Percentiles rank a stretch among this genome's conserved stretches.
Conservation (phyloP, 225 moss, liverwort and hornwort genomes). For the Pleurozium schreberi region DNA sequence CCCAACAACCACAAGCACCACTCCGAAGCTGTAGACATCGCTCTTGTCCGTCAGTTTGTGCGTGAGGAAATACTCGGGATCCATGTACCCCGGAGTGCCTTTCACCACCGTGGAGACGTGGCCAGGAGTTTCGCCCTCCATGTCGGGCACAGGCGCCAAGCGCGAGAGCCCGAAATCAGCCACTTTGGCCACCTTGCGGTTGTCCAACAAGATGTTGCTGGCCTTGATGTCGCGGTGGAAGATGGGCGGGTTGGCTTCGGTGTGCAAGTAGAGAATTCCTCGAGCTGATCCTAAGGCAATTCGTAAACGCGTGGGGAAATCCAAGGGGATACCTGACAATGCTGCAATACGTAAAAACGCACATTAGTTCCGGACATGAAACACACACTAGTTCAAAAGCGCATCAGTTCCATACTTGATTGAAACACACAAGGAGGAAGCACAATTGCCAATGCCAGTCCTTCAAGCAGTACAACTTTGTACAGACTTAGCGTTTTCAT, state of each 20-base stretch:
- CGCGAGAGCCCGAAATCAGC: constrained; percentile 69
- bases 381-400: neutral
- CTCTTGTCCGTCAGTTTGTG: constrained; percentile 82
- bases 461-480: neutral
- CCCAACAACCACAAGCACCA: constrained; percentile 19
- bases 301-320: constrained; percentile 57
- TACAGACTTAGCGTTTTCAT: no score
- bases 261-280: constrained; percentile 56
- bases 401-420: neutral
- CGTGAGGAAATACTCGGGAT: constrained; percentile 89
- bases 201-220: constrained; percentile 60
- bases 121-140: constrained; percentile 55
- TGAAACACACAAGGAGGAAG: neutral
- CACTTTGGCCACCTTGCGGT: constrained; percentile 44
- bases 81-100: constrained; percentile 83
- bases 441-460: neutral
- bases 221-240: constrained; percentile 69
- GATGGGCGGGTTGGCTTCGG: constrained; percentile 63
- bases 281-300: constrained; percentile 52
- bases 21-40: constrained; percentile 87
- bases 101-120: constrained; percentile 82
- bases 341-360: neutral
- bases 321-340: constrained; percentile 17
- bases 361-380: neutral
- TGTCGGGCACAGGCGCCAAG: constrained; percentile 59